phyloP scores from a whole-genome alignment of 2,329 filamentous ascomycete genomes.

The Erysiphe pulchra region DNA sequence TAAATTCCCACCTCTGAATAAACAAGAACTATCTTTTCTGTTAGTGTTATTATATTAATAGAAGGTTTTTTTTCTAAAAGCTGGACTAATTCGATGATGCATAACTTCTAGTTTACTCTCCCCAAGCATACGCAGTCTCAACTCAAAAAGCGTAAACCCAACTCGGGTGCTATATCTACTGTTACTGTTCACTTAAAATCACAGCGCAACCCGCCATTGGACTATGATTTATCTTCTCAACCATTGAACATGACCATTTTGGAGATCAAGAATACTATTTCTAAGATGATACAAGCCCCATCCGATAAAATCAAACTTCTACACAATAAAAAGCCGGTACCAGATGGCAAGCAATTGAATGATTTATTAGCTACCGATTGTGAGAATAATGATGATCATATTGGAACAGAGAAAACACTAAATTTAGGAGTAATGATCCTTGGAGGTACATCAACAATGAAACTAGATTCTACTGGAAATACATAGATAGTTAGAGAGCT shows the following conservation, averaged over 20 bases:
- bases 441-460: constrained; percentile 32
- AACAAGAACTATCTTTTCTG: too few relatives aligned
- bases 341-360: constrained; percentile 50
- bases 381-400: constrained; percentile 21
- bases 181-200: constrained; percentile 43
- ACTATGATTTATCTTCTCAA: constrained; percentile 36
- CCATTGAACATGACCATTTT: constrained; percentile 47
- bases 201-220: constrained; percentile 46
- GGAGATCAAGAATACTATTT: constrained; percentile 49
- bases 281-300: constrained; percentile 32
- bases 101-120: constrained; percentile 34
- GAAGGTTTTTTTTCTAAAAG: too few relatives aligned
- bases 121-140: constrained; percentile 37
- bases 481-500: too few relatives aligned
- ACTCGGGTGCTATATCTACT: constrained; percentile 26
- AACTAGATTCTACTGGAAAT: constrained; percentile 10
- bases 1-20: too few relatives aligned
- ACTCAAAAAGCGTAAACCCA: constrained; percentile 18
- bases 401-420: constrained; percentile 24
- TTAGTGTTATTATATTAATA: too few relatives aligned
- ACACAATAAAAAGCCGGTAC: constrained; percentile 63
- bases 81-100: too few relatives aligned
- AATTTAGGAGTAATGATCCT: constrained; percentile 81
- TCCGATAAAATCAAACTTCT: constrained; percentile 68
- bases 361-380: constrained; percentile 33